These are phyloP conservation scores for Penicillium parvum DNA, from an alignment of 495 filamentous ascomycete genomes.

Conservation along the genomic window DNA sequence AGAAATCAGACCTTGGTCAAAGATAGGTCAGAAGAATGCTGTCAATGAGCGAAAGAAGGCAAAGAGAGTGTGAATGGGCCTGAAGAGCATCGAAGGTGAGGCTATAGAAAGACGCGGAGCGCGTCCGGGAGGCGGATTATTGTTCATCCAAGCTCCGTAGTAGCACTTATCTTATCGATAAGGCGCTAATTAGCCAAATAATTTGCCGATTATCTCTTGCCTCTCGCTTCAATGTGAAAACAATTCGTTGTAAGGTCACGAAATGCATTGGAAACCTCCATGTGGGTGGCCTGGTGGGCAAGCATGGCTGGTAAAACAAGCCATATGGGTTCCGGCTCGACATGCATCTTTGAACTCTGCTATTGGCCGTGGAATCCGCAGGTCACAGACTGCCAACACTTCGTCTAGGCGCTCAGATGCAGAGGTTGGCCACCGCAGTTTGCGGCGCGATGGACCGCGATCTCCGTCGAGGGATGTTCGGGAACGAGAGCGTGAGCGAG, in stretches of 20 bases:
- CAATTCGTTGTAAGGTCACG: not conserved
- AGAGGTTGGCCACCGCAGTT: not conserved
- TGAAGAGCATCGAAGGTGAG: no score
- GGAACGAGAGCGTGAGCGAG: not conserved
- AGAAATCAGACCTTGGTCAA: no score
- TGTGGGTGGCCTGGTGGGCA: not conserved
- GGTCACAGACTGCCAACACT: constrained; percentile 26
- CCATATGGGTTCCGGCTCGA: constrained; percentile 11
- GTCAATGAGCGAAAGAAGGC: not conserved
- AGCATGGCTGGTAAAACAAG: not conserved
- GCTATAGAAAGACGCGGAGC: not conserved
- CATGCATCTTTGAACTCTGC: constrained; percentile 53
- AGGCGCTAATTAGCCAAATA: no score
- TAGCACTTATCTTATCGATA: not conserved
- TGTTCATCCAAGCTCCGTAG: not conserved
- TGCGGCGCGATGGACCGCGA: not conserved
- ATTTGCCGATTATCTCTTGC: not conserved
- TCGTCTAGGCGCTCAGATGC: constrained; percentile 1
- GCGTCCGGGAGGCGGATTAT: not conserved
- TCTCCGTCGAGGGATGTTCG: not conserved
- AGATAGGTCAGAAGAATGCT: no score
- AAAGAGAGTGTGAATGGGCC: no score
- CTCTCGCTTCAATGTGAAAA: not conserved
- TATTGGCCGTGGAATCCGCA: constrained; percentile 49
- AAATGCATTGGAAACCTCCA: constrained; percentile 7